Evolutionary conservation across 2,329 filamentous ascomycete genomes (phyloP).

Genomic region (Ophiostoma piceae): DNA sequence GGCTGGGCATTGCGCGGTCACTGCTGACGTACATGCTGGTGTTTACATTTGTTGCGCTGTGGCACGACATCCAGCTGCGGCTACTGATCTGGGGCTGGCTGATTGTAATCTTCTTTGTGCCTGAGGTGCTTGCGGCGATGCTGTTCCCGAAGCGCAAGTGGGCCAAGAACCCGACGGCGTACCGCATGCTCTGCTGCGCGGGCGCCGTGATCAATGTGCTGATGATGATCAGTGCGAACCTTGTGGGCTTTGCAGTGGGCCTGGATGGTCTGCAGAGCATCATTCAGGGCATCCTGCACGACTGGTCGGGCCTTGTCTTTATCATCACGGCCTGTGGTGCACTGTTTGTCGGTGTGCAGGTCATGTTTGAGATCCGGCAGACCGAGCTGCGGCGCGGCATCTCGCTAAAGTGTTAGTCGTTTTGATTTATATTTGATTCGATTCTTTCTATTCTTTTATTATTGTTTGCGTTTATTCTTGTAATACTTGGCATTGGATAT

Average conservation of each 20-base stretch:
- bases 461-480: background rate
- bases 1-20: slow-evolving; percentile 48
- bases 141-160: slow-evolving; percentile 71
- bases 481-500: background rate
- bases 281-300: slow-evolving; percentile 66
- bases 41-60: slow-evolving; percentile 95
- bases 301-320: slow-evolving; percentile 67
- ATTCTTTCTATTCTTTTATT: background rate
- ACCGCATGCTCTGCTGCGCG: slow-evolving; percentile 72
- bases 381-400: slow-evolving; percentile 77
- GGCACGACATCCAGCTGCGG: slow-evolving; percentile 92
- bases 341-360: slow-evolving; percentile 78
- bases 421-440: background rate
- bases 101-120: slow-evolving; percentile 86
- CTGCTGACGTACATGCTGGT: slow-evolving; percentile 74
- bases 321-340: slow-evolving; percentile 63
- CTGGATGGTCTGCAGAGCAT: slow-evolving; percentile 79
- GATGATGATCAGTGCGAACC: slow-evolving; percentile 93
- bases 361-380: slow-evolving; percentile 96
- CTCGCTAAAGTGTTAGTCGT: slow-evolving; percentile 62
- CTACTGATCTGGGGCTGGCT: slow-evolving; percentile 97
- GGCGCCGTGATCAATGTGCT: slow-evolving; percentile 80
- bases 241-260: slow-evolving; percentile 92
- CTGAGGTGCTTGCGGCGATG: slow-evolving; percentile 68
- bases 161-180: slow-evolving; percentile 62